These are phyloP conservation scores for Mortierella sp. DNA, from an alignment of 371 early-diverging fungal species.

Conservation along the genomic window DNA sequence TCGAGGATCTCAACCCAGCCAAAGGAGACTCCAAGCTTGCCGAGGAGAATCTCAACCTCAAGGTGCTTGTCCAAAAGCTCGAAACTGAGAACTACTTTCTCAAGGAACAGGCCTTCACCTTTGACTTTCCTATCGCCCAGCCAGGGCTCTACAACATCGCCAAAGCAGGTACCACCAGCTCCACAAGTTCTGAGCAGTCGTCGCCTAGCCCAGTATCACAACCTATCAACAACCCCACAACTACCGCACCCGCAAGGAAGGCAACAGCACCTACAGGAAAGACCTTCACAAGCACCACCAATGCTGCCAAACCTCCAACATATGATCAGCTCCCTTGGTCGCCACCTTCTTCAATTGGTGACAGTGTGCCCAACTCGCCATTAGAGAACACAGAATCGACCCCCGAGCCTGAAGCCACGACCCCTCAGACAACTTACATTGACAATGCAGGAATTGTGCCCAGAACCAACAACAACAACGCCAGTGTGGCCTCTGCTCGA, in stretches of 20 bases:
- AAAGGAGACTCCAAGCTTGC: conserved; percentile 59
- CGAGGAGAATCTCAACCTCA: conserved; percentile 68
- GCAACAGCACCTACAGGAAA: conserved; percentile 10
- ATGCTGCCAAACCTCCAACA: conserved; percentile 24
- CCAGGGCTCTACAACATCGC: conserved; percentile 46
- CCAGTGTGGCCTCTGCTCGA: conserved; percentile 18
- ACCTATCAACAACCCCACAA: conserved; percentile 10
- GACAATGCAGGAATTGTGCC: conserved; percentile 48
- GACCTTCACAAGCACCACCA: conserved; percentile 15
- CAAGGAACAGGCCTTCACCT: conserved; percentile 59
- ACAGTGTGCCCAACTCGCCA: conserved; percentile 53
- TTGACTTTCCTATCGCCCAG: conserved; percentile 62
- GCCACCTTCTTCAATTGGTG: conserved; percentile 58
- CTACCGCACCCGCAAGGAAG: conserved; percentile 5
- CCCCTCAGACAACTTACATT: conserved; percentile 10
- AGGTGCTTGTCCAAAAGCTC: conserved; percentile 61
- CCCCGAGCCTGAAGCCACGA: conserved; percentile 26
- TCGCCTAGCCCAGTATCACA: conserved; percentile 28
- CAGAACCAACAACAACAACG: conserved; percentile 15
- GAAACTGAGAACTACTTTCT: conserved; percentile 65
- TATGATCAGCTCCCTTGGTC: conserved; percentile 56
- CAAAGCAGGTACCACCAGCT: conserved; percentile 19
- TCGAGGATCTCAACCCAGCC: conserved; percentile 61
- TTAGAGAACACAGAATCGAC: conserved; percentile 29
- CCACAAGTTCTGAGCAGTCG: conserved; percentile 21